Conservation (phyloP, 805 yeast species). For the Millerozyma miso region DNA sequence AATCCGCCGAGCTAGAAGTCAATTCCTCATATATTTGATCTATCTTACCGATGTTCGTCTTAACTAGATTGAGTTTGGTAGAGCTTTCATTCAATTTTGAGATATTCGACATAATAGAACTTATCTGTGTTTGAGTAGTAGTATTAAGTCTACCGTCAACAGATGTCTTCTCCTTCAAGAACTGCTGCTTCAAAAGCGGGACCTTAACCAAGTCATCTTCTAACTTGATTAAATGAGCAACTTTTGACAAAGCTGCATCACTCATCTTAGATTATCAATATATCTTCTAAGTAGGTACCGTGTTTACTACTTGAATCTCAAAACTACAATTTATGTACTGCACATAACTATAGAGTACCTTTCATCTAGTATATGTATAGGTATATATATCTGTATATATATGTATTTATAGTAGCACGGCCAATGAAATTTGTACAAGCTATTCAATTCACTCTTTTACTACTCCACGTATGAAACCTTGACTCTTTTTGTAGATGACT, state of each 20-base stretch:
- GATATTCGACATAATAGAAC: constrained; percentile 50
- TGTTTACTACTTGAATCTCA: background rate
- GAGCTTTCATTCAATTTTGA: constrained; percentile 45
- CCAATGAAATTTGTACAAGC: background rate
- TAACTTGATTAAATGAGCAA: constrained; percentile 35
- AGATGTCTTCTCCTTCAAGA: constrained; percentile 65
- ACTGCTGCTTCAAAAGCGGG: constrained; percentile 47
- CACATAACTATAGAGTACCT: constrained; percentile 1
- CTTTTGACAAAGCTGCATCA: constrained; percentile 37
- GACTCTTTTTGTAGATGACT: too few species aligned
- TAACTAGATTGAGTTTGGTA: constrained; percentile 32
- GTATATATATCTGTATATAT: background rate
- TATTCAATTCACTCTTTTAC: background rate
- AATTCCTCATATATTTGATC: constrained; percentile 56
- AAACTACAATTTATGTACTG: constrained; percentile 9
- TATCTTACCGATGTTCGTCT: constrained; percentile 34
- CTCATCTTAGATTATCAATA: constrained; percentile 20
- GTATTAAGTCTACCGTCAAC: constrained; percentile 71
- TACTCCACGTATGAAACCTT: too few species aligned
- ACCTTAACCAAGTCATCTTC: constrained; percentile 57
- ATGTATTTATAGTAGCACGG: background rate
- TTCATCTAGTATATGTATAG: background rate
- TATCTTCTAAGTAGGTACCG: background rate
- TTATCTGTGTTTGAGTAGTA: constrained; percentile 63
- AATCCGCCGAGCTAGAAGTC: constrained; percentile 56